Percentiles rank a stretch among this genome's conserved stretches.
These are phyloP conservation scores for Euptelea pleiosperma DNA, from an alignment of 164 flowering plant species.

Conservation along the genomic window DNA sequence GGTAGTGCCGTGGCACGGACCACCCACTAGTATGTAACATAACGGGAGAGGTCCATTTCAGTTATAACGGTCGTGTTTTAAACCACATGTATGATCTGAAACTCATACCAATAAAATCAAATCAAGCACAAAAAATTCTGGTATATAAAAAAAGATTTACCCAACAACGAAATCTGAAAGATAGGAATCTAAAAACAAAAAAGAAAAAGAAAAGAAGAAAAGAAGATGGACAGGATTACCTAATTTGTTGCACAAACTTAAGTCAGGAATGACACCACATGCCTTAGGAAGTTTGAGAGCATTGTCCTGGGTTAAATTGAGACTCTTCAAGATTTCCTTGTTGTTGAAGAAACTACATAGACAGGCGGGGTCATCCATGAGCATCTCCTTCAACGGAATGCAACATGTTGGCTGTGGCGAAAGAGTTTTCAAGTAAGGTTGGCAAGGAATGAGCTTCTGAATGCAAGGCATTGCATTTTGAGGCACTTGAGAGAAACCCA, in stretches of 20 bases:
- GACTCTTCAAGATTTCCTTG: slow-evolving; percentile 18
- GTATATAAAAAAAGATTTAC: too few species aligned
- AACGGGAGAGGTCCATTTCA: too few species aligned
- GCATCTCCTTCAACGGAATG: slow-evolving; percentile 33
- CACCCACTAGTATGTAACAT: too few species aligned
- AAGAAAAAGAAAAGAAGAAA: background rate
- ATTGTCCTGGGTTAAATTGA: slow-evolving; percentile 33
- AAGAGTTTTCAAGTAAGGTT: slow-evolving; percentile 25
- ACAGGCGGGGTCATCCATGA: slow-evolving; percentile 26
- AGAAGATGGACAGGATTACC: background rate
- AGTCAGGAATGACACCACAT: slow-evolving; percentile 35
- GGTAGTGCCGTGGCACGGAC: too few species aligned
- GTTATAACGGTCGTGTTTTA: too few species aligned
- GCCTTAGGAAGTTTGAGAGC: slow-evolving; percentile 37
- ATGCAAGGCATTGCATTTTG: slow-evolving; percentile 26
- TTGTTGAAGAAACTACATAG: slow-evolving; percentile 40
- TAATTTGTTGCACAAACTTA: slow-evolving; percentile 24
- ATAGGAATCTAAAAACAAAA: background rate
- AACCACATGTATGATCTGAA: too few species aligned
- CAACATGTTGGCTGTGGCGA: slow-evolving; percentile 39
- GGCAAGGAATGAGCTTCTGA: slow-evolving; percentile 44
- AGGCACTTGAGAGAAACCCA: slow-evolving; percentile 7
- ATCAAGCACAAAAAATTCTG: too few species aligned
- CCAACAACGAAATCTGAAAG: background rate
- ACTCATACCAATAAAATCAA: too few species aligned